Evolutionary conservation across 2,329 filamentous ascomycete genomes (phyloP).

Genomic region (Phoma sp.): DNA sequence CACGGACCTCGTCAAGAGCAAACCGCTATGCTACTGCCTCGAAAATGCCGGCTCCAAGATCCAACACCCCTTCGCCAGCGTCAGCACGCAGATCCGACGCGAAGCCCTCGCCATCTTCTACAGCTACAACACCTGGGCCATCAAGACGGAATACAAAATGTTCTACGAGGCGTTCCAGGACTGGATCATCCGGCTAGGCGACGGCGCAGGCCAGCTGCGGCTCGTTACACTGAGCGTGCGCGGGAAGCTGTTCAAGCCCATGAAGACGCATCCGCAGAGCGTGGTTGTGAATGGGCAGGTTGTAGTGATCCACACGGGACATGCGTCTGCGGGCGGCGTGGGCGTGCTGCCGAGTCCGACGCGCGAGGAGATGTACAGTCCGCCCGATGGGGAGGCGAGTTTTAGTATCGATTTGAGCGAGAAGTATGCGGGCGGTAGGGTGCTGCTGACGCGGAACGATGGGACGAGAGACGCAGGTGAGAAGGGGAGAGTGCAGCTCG

Average conservation of each 20-base stretch:
- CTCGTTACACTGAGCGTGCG: conserved; percentile 45
- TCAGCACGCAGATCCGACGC: conserved; percentile 44
- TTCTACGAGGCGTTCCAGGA: conserved; percentile 51
- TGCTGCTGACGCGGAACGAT: conserved; percentile 44
- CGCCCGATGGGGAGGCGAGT: conserved; percentile 48
- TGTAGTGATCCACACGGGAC: conserved; percentile 26
- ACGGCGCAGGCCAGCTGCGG: conserved; percentile 40
- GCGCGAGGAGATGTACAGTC: conserved; percentile 33
- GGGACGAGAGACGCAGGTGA: conserved; percentile 42
- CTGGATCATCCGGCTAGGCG: conserved; percentile 48
- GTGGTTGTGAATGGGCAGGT: conserved; percentile 31
- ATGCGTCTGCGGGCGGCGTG: background rate
- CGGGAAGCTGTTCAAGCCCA: conserved; percentile 43
- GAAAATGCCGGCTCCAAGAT: conserved; percentile 47
- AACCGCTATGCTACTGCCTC: conserved; percentile 52
- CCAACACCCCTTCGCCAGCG: conserved; percentile 48
- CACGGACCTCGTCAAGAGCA: conserved; percentile 44
- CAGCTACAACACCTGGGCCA: conserved; percentile 50
- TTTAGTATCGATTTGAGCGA: conserved; percentile 49
- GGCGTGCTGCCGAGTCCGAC: conserved; percentile 18
- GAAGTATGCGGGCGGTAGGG: conserved; percentile 41
- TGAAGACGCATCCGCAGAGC: conserved; percentile 33
- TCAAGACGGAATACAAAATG: conserved; percentile 50
- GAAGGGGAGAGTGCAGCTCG: conserved; percentile 30
- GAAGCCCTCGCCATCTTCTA: conserved; percentile 51